Evolutionary conservation across 257 asterid genomes (phyloP).

Genomic region (Penstemon eatonii): DNA sequence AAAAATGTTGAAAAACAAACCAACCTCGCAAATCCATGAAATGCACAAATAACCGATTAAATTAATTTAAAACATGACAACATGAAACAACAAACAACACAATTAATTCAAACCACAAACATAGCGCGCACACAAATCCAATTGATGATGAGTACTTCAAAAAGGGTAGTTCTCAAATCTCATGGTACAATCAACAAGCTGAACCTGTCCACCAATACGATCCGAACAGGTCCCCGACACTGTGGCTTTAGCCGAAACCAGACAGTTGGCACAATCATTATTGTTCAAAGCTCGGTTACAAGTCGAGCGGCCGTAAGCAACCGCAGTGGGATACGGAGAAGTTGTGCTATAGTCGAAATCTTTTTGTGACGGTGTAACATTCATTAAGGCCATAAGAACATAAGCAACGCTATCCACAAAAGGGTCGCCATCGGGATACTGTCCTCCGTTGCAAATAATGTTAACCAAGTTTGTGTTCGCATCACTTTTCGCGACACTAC

Average conservation of each 20-base stretch:
- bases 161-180: constrained; percentile 31
- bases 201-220: constrained; percentile 19
- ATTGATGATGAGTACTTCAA: background rate
- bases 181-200: constrained; percentile 31
- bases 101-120: background rate
- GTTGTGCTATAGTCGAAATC: constrained; percentile 29
- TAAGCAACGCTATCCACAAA: constrained; percentile 25
- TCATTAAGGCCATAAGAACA: constrained; percentile 29
- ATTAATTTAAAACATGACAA: background rate
- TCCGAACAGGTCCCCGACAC: constrained; percentile 8
- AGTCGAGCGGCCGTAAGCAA: constrained; percentile 33
- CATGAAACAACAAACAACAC: too few species aligned
- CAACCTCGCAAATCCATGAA: background rate
- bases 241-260: constrained; percentile 21
- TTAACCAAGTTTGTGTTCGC: constrained; percentile 23
- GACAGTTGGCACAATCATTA: constrained; percentile 33
- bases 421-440: background rate
- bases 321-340: constrained; percentile 21
- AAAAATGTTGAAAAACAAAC: too few species aligned
- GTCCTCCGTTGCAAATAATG: constrained; percentile 14
- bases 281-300: constrained; percentile 22
- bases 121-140: background rate
- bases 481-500: constrained; percentile 13
- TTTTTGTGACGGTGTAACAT: constrained; percentile 29
- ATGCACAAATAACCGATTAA: background rate